Conservation (phyloP, 2,329 filamentous ascomycete genomes). For the Claviceps sp. region DNA sequence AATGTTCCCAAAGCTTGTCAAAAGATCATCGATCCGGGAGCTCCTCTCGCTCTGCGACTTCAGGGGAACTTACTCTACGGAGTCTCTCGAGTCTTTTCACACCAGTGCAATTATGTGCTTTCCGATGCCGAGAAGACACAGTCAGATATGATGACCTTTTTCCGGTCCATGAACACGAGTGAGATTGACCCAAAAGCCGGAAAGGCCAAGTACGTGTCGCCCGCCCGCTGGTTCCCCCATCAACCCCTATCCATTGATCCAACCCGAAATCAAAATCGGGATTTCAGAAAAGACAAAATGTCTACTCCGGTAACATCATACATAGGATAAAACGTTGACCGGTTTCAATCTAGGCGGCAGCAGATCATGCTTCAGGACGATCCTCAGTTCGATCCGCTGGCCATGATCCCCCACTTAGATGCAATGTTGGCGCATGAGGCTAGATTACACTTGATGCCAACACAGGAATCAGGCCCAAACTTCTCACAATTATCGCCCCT, state of each 20-base stretch:
- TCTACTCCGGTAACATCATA: not conserved
- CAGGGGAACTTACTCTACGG: slow-evolving; percentile 83
- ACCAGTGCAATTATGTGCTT: slow-evolving; percentile 80
- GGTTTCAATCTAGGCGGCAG: slow-evolving; percentile 40
- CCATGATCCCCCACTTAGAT: slow-evolving; percentile 17
- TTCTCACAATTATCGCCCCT: slow-evolving; percentile 33
- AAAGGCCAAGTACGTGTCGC: slow-evolving; percentile 52
- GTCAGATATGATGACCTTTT: slow-evolving; percentile 56
- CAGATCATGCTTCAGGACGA: slow-evolving; percentile 73
- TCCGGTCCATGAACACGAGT: slow-evolving; percentile 38
- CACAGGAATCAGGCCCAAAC: slow-evolving; percentile 23
- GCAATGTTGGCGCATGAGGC: slow-evolving; percentile 23
- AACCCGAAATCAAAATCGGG: not conserved
- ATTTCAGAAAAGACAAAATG: not conserved
- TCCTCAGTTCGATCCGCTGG: slow-evolving; percentile 48
- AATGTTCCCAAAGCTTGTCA: slow-evolving; percentile 76
- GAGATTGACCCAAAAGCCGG: slow-evolving; percentile 58
- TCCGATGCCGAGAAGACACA: slow-evolving; percentile 65
- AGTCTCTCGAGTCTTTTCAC: slow-evolving; percentile 69
- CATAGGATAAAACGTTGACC: too few species aligned
- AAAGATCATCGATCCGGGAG: slow-evolving; percentile 70
- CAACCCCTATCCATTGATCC: not conserved
- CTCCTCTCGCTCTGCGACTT: slow-evolving; percentile 77
- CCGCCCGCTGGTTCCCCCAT: slow-evolving; percentile 11
- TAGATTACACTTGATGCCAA: slow-evolving; percentile 20